Conservation (phyloP, 116 monocot species). For the Posidonia oceanica region DNA sequence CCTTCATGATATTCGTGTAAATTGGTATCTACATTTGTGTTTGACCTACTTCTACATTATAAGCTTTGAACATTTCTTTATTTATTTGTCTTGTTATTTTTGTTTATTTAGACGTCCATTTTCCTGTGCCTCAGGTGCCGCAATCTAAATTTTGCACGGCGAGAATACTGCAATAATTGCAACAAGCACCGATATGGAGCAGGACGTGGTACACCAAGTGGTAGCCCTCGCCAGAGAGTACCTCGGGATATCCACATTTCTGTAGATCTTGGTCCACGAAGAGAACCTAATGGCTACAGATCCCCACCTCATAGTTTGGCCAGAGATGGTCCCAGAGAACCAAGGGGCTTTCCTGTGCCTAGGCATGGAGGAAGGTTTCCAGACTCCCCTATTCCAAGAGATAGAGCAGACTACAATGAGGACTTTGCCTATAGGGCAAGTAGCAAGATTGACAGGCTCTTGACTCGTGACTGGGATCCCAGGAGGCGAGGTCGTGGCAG, state of each 20-base stretch:
- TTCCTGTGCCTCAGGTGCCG: conserved; percentile 43
- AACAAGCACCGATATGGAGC: conserved; percentile 36
- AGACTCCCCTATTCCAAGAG: conserved; percentile 13
- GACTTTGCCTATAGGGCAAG: conserved; percentile 19
- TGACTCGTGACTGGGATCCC: conserved; percentile 14
- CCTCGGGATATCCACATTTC: conserved; percentile 24
- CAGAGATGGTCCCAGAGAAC: conserved; percentile 9
- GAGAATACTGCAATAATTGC: conserved; percentile 80
- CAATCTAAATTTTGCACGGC: conserved; percentile 83
- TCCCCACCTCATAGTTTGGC: conserved; percentile 44
- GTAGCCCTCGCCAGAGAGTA: conserved; percentile 26
- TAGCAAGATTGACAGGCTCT: conserved; percentile 22
- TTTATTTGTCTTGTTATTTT: no score
- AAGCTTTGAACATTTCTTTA: not conserved
- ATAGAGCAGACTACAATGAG: conserved; percentile 19
- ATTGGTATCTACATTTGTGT: not conserved
- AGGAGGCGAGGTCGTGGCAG: conserved; percentile 11
- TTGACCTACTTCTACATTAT: not conserved
- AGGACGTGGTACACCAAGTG: conserved; percentile 13
- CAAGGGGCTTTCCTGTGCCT: conserved; percentile 20
- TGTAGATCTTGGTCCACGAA: conserved; percentile 9
- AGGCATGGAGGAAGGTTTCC: conserved; percentile 25
- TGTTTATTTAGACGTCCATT: not conserved
- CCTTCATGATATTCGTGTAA: not conserved
- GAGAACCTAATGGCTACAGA: conserved; percentile 34